phyloP scores from a whole-genome alignment of 805 yeast genomes.

The Candida succiphila region DNA sequence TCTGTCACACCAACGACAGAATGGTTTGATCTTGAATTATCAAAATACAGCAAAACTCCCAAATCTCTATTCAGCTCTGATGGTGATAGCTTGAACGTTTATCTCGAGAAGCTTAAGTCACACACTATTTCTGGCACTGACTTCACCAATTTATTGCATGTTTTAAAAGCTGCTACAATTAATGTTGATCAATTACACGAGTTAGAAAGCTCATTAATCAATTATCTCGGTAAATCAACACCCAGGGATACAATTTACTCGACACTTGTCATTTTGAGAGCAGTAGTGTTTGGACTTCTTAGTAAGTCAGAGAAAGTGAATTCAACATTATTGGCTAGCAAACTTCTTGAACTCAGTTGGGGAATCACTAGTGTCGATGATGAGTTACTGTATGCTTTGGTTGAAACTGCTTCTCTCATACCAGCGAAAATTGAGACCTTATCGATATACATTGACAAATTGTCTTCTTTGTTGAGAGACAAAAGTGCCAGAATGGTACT shows the following conservation, averaged over 20 bases:
- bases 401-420: constrained; percentile 32
- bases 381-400: constrained; percentile 11
- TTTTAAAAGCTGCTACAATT: neutral
- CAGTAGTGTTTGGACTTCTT: neutral
- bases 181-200: neutral
- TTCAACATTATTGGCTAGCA: too few relatives aligned
- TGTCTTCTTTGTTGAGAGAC: too few relatives aligned
- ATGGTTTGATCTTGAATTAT: neutral
- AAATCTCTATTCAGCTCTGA: neutral
- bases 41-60: neutral
- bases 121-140: neutral
- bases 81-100: neutral
- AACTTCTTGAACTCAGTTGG: too few relatives aligned
- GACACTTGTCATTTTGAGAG: neutral
- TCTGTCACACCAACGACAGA: neutral
- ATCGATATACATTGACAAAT: too few relatives aligned
- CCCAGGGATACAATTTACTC: neutral
- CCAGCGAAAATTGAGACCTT: too few relatives aligned
- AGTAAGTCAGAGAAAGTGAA: too few relatives aligned
- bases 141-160: neutral
- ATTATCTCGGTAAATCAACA: neutral
- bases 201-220: neutral
- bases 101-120: neutral
- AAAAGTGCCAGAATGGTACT: too few relatives aligned
- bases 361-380: too few relatives aligned